Conservation (phyloP, 192 early-diverging fungal genomes). For the Diversispora eburnea region DNA sequence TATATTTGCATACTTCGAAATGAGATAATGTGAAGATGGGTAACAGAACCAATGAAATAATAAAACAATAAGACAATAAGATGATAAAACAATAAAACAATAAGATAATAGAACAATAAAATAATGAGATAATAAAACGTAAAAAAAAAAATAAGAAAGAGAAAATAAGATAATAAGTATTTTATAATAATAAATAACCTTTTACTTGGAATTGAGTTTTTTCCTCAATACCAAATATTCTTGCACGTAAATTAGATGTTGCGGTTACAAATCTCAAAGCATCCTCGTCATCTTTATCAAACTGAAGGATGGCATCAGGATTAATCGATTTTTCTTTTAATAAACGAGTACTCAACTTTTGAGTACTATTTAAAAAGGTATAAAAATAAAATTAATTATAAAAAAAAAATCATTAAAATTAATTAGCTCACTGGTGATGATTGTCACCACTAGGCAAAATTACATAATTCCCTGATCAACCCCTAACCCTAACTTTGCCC, state of each 20-base stretch:
- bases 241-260: conserved; percentile 81
- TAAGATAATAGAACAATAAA: no score
- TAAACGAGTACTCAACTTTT: conserved; percentile 49
- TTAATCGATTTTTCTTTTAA: conserved; percentile 42
- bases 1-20: no score
- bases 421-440: no score
- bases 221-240: conserved; percentile 74
- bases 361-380: conserved; percentile 39
- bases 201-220: conserved; percentile 87
- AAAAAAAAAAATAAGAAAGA: not conserved
- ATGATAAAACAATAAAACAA: no score
- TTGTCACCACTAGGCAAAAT: no score
- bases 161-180: not conserved
- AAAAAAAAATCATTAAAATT: no score
- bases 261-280: conserved; percentile 94
- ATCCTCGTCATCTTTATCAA: conserved; percentile 96
- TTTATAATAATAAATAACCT: conserved; percentile 53
- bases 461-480: no score
- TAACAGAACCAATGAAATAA: not conserved
- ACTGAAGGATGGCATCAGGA: conserved; percentile 54
- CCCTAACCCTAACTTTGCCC: no score
- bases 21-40: no score
- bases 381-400: not conserved
- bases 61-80: not conserved
- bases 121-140: no score